These are phyloP conservation scores for Xylariaceae sp. DNA, from an alignment of 2,329 filamentous ascomycete genomes.

Conservation along the genomic window DNA sequence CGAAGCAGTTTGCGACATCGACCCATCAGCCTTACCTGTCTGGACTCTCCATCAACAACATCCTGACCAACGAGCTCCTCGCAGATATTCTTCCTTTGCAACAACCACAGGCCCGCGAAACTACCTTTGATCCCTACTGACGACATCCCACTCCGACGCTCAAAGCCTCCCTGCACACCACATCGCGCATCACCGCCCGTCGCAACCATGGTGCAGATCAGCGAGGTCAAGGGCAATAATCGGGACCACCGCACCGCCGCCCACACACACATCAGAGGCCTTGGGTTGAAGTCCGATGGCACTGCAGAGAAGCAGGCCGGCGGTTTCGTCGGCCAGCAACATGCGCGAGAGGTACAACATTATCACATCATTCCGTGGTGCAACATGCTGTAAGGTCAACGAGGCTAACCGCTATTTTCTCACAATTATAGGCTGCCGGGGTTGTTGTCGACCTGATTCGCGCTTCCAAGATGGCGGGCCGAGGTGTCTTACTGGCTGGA, in stretches of 20 bases:
- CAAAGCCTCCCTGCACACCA: no score
- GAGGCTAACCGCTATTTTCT: slow-evolving; percentile 17
- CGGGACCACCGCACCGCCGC: slow-evolving; percentile 95
- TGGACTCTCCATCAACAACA: slow-evolving; percentile 3
- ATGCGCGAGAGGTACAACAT: slow-evolving; percentile 74
- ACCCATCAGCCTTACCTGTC: slow-evolving; percentile 11
- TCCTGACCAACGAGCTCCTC: neutral
- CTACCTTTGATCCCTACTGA: no score
- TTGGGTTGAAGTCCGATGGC: slow-evolving; percentile 84
- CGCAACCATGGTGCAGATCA: slow-evolving; percentile 77
- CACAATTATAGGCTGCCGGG: slow-evolving; percentile 69
- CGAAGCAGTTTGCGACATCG: slow-evolving; percentile 17
- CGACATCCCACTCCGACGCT: no score
- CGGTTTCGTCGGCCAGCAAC: slow-evolving; percentile 86
- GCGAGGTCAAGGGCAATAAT: slow-evolving; percentile 89
- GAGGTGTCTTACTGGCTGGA: slow-evolving; percentile 88
- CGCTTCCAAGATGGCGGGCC: slow-evolving; percentile 95
- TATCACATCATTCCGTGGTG: neutral
- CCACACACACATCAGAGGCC: slow-evolving; percentile 96
- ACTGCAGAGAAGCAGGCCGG: slow-evolving; percentile 74
- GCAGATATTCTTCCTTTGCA: no score
- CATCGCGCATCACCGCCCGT: slow-evolving; percentile 16
- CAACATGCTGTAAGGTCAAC: neutral
- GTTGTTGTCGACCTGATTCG: slow-evolving; percentile 94
- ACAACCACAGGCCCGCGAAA: no score